These are phyloP conservation scores for Magnolia changhungtana DNA, from an alignment of 164 flowering plant species.

Conservation along the genomic window DNA sequence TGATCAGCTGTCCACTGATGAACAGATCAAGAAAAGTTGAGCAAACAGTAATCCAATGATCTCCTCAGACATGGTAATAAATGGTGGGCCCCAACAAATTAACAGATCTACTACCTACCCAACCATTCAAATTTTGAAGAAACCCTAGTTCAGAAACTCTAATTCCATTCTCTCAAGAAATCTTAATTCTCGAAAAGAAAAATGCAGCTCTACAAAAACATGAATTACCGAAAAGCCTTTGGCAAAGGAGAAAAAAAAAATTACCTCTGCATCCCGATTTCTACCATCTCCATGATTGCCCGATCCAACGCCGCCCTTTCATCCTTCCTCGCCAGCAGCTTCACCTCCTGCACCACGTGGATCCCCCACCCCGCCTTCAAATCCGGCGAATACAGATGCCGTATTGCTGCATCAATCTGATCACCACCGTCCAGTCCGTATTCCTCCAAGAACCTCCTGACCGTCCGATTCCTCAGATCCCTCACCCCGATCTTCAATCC, in stretches of 20 bases:
- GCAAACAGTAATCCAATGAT: too few relatives aligned
- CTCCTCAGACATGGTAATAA: too few relatives aligned
- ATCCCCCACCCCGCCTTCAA: conserved; percentile 89
- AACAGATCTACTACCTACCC: too few relatives aligned
- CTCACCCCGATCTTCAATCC: conserved; percentile 40
- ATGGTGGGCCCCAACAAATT: too few relatives aligned
- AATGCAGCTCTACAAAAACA: too few relatives aligned
- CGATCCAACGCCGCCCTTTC: conserved; percentile 60
- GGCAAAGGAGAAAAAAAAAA: neutral
- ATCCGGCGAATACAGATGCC: conserved; percentile 83
- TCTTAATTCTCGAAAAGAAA: too few relatives aligned
- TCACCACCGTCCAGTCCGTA: conserved; percentile 43
- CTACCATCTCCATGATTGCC: conserved; percentile 66
- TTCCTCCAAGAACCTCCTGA: conserved; percentile 69
- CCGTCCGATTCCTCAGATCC: conserved; percentile 73
- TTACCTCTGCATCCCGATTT: conserved; percentile 78
- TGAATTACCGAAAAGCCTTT: neutral
- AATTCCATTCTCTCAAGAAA: too few relatives aligned
- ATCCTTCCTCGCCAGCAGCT: conserved; percentile 68
- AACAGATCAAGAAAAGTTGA: too few relatives aligned
- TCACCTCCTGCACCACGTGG: conserved; percentile 89
- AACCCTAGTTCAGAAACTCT: too few relatives aligned
- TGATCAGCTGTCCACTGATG: too few relatives aligned
- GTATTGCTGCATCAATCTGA: conserved; percentile 41
- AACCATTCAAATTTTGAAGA: too few relatives aligned